Base-by-base conservation (phyloP, 805 yeast genomes). In the Hanseniaspora occidentalis region DNA sequence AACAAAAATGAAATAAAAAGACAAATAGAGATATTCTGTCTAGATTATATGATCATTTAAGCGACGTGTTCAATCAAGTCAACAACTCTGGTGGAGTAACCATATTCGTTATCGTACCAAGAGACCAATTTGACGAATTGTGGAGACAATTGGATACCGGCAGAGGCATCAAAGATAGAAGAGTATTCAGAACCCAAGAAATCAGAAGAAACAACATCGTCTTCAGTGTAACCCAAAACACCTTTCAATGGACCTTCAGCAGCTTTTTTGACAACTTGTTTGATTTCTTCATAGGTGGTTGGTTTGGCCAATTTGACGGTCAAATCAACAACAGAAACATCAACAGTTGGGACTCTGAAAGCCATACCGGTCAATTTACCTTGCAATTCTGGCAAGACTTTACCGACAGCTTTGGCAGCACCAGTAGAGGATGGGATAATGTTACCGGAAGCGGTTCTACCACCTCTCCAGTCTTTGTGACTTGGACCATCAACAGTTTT, bases 401-500 rank as follows among this genome's bases (percentile, higher is more conserved):
- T 75, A 66, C 81, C 82, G 53, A 77, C 83, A 52, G 81, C 81
- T 71, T 77, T 77, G 48, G 83, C 83, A 52, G 83, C 83, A 71
- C 83, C 83, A 42, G 83, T 77, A 50, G 82, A 74, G 43, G 82
- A 76, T 64, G 83, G 83, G 56, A 77, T 77, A 61, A 77, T 76
- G 75, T 77, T 76, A 58, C 76, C 81, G 47, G 80, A 73, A 57
- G 83, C 83, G 53, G 82, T 74, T 70, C 83, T 72, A 63, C 82
- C 83, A 68, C 82, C 82, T 73, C 83, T 75, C 83, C 83, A 76
- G 69, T 76, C 83, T 68, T 77, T 77, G 69, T 74, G 79, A 61
- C 82, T 76, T 60, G 82, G 79, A 67, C 82, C 82, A 60, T 77
- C 83, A 53, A 77, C 83, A 48, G 81, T 75, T 69, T 76, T 76